Evolutionary conservation across 495 filamentous ascomycete species (phyloP), one percentile per base, ranked within the genome.

Genomic region (Aspergillus coremiiformis): DNA sequence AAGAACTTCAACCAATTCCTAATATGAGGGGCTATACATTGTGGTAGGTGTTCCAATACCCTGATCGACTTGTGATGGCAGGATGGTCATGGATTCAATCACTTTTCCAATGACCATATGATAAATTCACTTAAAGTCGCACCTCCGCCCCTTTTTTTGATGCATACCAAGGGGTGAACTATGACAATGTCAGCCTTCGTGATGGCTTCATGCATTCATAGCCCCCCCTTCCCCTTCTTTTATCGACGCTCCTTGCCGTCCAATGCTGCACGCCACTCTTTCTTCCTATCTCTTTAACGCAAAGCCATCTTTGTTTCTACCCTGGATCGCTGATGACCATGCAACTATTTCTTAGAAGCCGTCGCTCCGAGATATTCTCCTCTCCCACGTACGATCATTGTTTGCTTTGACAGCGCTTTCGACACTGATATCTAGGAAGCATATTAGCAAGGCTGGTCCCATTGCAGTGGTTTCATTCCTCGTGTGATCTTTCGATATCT

Each of bases 391-490:
- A 33, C 44, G n/a, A 39, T 39, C 10, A 41, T 39, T 20, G 22
- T 21, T 30, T 33, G 43, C 32, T 29, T 29, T 51, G 22, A 41
- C 48, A 29, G 37, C 47, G 43, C 29, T 47, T 30, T 32, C 48
- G 23, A 39, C 48, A 43, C 35, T 37, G 44, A 30, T 29, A 30
- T 24, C 32, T 32, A 29, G 51, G 42, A 58, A 54, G 47, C 17
- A 2, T 14, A 60, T 60, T 60, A 55, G 53, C 55, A 52, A 60
- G 59, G 62, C 62, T 60, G 62, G 62, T 49, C 56, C 57, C 48
- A 39, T 49, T 57, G 52, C 59, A 54, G 54, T 60, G 52, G 23
- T 44, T 48, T 55, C 48, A 26, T 30, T 33, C 22, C 29, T 44
- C 19, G 14, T 30, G 14, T 33, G 9, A 27, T 21, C 42, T 14